Evolutionary conservation across 352 stramenopile genomes (phyloP).

Genomic region (Blastocystis sp.): DNA sequence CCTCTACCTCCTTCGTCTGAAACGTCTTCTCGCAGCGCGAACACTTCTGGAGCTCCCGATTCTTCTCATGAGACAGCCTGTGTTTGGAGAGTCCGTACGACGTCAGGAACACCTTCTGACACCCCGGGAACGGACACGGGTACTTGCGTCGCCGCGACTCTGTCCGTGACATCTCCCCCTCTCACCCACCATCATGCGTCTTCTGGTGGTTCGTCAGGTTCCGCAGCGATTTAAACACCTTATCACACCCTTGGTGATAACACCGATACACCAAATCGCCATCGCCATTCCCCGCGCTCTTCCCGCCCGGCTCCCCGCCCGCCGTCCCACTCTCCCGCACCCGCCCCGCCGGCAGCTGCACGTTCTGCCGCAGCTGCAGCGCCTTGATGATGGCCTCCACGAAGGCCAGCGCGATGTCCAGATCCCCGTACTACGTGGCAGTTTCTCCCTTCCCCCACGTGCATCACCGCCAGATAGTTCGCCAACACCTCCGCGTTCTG

Average conservation of each 20-base stretch:
- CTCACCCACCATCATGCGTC: neutral
- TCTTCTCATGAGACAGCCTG: neutral
- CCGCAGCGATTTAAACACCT: constrained; percentile 28
- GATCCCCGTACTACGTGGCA: neutral
- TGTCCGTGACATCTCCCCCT: neutral
- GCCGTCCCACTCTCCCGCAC: neutral
- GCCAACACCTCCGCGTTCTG: neutral
- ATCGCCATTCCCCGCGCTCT: neutral
- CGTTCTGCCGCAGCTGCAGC: neutral
- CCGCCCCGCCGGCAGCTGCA: neutral
- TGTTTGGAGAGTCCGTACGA: constrained; percentile 11
- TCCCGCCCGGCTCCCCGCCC: no score
- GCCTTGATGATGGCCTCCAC: neutral
- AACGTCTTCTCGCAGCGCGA: neutral
- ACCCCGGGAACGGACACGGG: neutral
- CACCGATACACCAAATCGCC: neutral
- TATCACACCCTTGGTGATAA: neutral
- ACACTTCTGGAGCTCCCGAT: neutral
- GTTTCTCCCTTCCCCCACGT: neutral
- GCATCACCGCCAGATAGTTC: constrained; percentile 6
- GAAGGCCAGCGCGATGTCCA: constrained; percentile 15
- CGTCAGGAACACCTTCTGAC: constrained; percentile 18
- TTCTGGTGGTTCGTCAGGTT: constrained; percentile 22
- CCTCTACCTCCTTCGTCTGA: constrained; percentile 22
- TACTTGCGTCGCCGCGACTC: neutral